Conservation (phyloP, 2,329 filamentous ascomycete species). For the Arthrinium puccinioides region DNA sequence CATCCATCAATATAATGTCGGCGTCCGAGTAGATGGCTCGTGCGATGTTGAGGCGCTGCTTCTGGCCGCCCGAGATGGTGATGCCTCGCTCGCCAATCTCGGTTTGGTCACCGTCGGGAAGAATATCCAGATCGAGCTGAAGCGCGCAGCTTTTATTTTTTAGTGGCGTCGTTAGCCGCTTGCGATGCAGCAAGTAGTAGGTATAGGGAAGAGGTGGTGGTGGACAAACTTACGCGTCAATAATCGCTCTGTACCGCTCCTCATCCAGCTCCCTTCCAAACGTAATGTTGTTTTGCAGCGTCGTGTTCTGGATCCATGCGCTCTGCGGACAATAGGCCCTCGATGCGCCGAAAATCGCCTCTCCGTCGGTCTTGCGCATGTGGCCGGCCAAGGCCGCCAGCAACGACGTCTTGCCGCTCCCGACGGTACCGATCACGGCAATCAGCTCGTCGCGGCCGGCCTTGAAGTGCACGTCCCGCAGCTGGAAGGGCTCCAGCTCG, state of each 20-base stretch:
- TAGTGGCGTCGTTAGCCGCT: too few species aligned
- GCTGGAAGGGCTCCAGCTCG: constrained; percentile 57
- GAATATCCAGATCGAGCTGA: constrained; percentile 77
- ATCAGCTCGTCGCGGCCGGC: constrained; percentile 66
- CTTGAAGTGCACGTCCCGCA: constrained; percentile 56
- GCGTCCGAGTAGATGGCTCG: constrained; percentile 66
- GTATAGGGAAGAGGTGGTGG: too few species aligned
- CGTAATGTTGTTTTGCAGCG: constrained; percentile 77
- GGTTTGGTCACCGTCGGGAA: constrained; percentile 80
- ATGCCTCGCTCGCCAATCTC: constrained; percentile 95
- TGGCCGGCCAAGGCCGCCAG: constrained; percentile 82
- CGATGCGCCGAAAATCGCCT: constrained; percentile 24
- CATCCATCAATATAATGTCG: constrained; percentile 62
- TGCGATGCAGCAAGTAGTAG: too few species aligned
- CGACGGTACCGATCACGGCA: constrained; percentile 75
- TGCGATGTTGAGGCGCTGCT: constrained; percentile 93
- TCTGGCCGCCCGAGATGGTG: constrained; percentile 90
- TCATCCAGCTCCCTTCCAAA: constrained; percentile 75
- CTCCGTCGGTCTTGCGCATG: constrained; percentile 57
- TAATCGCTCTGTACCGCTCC: constrained; percentile 72
- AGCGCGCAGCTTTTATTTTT: too few species aligned
- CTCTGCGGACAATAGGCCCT: constrained; percentile 92
- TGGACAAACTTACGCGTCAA: too few species aligned
- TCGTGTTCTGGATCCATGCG: constrained; percentile 93
- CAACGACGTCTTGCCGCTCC: constrained; percentile 79